Evolutionary conservation across 306 rosid species (phyloP), one percentile per base, ranked within the genome.

Genomic region (Ochetophila trinervis): DNA sequence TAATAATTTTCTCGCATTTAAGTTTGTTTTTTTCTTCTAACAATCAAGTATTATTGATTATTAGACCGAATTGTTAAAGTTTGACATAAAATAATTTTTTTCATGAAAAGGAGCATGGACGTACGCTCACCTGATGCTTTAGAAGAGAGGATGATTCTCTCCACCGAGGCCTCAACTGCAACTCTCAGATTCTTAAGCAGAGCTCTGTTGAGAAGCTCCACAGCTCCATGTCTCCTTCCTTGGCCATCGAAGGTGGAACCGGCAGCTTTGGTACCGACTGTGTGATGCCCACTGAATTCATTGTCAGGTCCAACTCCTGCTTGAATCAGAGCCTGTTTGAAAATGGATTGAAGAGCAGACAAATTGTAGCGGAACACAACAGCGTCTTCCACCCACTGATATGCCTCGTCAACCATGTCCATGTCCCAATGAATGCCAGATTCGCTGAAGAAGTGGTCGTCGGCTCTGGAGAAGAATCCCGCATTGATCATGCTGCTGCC

Each of bases 401-500:
- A 75, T 0, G 77, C 71, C 18, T 67, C 16, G 0, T 57, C 56
- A 0, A 79, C 84, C 53, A 36, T 1, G 1, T 57, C 47, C 70
- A 57, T 35, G 58, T 79, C 74, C 84, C 77, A 75, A 0, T 42
- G 3, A 3, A 79, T 53, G 3, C 84, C 77, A 0, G 60, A 52
- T 1, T 17, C 52, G 0, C 2, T 40, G 5, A 36, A 79, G 34
- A 70, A 79, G 8, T 61, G 44, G 0, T 1, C 15, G 9, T 68
- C 75, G 0, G 62, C 81, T 30, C 74, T 62, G 0, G 73, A 71
- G 56, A 42, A 80, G 60, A 67, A 44, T 0, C 76, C 81, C 0
- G 2, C 35, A 11, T 71, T 80, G 47, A 71, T 23, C 78, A 75
- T 72, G 65, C 75, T 80, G 2, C 62, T n/a, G 0, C 75, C 78